These are phyloP conservation scores for Sanghuangporus weigelae DNA, from an alignment of 1,284 basidiomycete genomes.

Conservation along the genomic window DNA sequence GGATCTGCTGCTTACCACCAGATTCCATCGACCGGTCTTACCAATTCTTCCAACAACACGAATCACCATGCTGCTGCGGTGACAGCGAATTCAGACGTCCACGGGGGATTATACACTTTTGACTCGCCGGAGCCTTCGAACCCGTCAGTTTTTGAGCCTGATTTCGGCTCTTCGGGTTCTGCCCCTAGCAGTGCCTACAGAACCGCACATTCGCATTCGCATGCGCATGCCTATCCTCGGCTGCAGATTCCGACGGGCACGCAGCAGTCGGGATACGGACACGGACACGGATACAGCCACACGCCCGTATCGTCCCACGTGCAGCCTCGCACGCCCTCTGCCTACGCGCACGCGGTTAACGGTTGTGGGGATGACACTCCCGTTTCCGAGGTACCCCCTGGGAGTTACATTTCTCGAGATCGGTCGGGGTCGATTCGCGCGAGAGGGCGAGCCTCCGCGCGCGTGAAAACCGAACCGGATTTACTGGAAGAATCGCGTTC, in stretches of 20 bases:
- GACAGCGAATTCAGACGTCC: background rate
- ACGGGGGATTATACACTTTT: background rate
- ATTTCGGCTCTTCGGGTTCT: background rate
- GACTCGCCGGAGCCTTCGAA: background rate
- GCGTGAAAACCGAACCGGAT: background rate
- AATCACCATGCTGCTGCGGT: background rate
- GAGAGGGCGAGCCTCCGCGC: background rate
- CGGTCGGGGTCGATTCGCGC: no score
- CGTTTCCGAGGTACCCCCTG: no score
- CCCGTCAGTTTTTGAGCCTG: background rate
- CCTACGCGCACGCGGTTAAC: background rate
- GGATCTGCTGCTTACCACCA: background rate
- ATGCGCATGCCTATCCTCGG: no score
- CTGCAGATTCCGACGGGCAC: no score
- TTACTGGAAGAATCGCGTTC: background rate
- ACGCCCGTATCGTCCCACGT: background rate
- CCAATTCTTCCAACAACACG: background rate
- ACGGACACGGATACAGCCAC: background rate
- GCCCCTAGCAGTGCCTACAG: no score
- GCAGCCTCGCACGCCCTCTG: background rate
- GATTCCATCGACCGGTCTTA: background rate
- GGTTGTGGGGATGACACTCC: no score
- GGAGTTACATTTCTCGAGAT: no score
- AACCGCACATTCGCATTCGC: no score
- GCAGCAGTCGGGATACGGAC: no score